Evolutionary conservation across 306 rosid species (phyloP).

Genomic region (Castanea crenata): DNA sequence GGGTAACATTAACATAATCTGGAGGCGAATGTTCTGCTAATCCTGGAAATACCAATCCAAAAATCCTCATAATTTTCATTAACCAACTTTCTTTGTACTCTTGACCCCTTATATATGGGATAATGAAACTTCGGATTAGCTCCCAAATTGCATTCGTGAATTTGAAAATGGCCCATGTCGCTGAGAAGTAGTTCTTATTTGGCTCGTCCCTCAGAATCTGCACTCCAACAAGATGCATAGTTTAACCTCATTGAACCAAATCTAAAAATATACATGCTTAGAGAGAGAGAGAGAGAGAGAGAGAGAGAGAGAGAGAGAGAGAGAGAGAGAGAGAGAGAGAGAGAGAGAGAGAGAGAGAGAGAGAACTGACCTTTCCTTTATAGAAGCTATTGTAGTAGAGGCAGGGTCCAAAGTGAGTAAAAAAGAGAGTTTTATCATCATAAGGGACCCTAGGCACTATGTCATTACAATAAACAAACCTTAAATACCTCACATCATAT

Average conservation of each 20-base stretch:
- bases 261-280: neutral
- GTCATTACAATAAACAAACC: conserved; percentile 56
- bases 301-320: neutral
- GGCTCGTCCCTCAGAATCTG: conserved; percentile 72
- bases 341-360: neutral
- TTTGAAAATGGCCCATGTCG: conserved; percentile 60
- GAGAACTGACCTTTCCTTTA: conserved; percentile 47
- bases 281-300: neutral
- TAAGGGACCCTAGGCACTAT: conserved; percentile 67
- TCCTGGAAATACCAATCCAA: conserved; percentile 69
- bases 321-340: too few species aligned
- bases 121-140: conserved; percentile 53
- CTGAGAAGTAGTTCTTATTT: conserved; percentile 63
- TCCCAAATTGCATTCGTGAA: conserved; percentile 62
- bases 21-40: conserved; percentile 49
- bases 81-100: conserved; percentile 48
- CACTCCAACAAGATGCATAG: neutral
- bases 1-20: conserved; percentile 55
- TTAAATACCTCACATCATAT: conserved; percentile 45
- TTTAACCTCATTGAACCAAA: neutral
- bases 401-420: conserved; percentile 59
- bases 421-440: conserved; percentile 54
- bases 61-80: conserved; percentile 39
- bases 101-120: conserved; percentile 38
- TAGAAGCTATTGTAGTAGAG: conserved; percentile 60